phyloP scores from a whole-genome alignment of 148 eudicot genomes.

The Simmondsia chinensis region DNA sequence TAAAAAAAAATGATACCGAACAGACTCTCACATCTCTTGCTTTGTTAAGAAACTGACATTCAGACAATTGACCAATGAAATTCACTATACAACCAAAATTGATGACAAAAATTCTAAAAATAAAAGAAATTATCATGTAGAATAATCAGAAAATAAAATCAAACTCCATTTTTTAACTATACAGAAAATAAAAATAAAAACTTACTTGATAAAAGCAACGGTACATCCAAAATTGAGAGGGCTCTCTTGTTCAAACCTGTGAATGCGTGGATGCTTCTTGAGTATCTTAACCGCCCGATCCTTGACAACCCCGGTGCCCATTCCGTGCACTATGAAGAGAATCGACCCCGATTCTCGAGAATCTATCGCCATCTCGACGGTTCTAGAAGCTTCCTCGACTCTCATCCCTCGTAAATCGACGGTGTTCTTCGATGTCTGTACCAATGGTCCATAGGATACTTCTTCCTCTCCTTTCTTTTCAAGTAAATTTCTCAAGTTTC shows the following conservation, averaged over 20 bases:
- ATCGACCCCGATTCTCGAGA: slow-evolving; percentile 54
- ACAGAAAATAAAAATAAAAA: no score
- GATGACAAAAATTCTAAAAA: no score
- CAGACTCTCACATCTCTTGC: no score
- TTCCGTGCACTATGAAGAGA: slow-evolving; percentile 69
- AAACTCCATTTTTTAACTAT: no score
- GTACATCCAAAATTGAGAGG: slow-evolving; percentile 93
- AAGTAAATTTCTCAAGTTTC: slow-evolving; percentile 22
- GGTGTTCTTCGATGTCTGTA: slow-evolving; percentile 80
- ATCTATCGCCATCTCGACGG: slow-evolving; percentile 57
- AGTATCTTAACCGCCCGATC: slow-evolving; percentile 49
- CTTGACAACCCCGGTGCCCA: slow-evolving; percentile 84
- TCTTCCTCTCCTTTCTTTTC: slow-evolving; percentile 23
- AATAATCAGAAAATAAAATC: no score
- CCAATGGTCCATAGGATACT: slow-evolving; percentile 43
- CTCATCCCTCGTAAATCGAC: slow-evolving; percentile 86
- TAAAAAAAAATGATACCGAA: no score
- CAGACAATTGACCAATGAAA: no score
- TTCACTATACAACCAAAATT: no score
- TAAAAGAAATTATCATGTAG: no score
- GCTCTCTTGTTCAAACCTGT: slow-evolving; percentile 85
- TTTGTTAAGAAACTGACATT: no score
- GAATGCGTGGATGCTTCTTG: slow-evolving; percentile 60
- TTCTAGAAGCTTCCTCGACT: slow-evolving; percentile 65
- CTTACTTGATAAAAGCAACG: slow-evolving; percentile 74